Evolutionary conservation across 371 early-diverging fungal species (phyloP).

Genomic region (Mortierella sp.): DNA sequence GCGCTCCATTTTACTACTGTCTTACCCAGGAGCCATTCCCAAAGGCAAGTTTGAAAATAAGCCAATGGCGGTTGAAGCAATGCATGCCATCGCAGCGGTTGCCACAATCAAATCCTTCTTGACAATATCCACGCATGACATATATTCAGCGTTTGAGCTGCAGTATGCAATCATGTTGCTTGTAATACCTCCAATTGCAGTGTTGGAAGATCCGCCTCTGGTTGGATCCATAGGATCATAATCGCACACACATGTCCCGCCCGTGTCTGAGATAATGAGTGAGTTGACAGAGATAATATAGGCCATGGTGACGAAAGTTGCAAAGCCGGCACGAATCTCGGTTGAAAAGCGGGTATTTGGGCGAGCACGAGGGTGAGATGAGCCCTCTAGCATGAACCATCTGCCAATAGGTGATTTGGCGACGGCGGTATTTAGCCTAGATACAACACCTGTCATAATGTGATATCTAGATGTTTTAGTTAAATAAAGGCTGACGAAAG

Average conservation of each 20-base stretch:
- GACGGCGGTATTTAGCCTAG: conserved; percentile 61
- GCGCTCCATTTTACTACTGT: no score
- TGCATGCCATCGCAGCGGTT: conserved; percentile 74
- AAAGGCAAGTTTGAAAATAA: conserved; percentile 82
- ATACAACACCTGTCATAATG: no score
- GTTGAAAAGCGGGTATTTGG: conserved; percentile 71
- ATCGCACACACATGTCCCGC: conserved; percentile 80
- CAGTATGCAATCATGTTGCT: conserved; percentile 57
- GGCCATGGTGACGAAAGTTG: conserved; percentile 80
- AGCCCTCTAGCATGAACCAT: conserved; percentile 75
- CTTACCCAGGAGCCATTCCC: conserved; percentile 85
- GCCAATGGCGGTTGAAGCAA: conserved; percentile 73
- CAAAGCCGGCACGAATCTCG: conserved; percentile 78
- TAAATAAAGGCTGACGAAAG: no score
- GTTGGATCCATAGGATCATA: conserved; percentile 37
- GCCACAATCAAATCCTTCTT: conserved; percentile 80
- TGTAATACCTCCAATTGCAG: conserved; percentile 58
- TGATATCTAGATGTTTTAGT: no score
- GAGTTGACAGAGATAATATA: conserved; percentile 83
- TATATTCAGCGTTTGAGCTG: conserved; percentile 64
- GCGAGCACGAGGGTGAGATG: conserved; percentile 67
- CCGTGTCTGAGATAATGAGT: conserved; percentile 78
- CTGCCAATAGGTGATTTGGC: conserved; percentile 68
- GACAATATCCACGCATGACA: conserved; percentile 70
- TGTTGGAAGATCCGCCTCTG: conserved; percentile 46